Conservation (phyloP, 805 yeast genomes). For the Clavispora asparagi region DNA sequence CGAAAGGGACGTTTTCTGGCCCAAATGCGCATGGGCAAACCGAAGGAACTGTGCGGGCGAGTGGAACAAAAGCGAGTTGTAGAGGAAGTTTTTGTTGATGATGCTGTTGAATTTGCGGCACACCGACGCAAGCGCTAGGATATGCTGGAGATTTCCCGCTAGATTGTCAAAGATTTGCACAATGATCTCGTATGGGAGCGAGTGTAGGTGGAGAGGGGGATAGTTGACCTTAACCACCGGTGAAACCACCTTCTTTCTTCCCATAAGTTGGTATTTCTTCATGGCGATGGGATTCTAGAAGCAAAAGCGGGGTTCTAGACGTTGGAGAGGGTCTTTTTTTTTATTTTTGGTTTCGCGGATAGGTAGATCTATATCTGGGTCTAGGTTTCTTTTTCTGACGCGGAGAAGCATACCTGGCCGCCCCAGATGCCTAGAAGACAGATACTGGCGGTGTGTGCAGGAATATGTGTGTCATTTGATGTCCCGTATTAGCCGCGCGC, state of each 20-base stretch:
- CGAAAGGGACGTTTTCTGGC: conserved; percentile 15
- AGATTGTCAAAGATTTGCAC: conserved; percentile 27
- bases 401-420: neutral
- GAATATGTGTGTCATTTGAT: neutral
- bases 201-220: conserved; percentile 28
- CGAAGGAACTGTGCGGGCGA: conserved; percentile 24
- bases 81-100: conserved; percentile 33
- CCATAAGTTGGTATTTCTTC: conserved; percentile 41
- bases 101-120: conserved; percentile 34
- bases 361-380: neutral
- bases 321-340: too few species aligned
- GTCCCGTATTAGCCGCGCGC: too few species aligned
- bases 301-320: too few species aligned
- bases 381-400: neutral
- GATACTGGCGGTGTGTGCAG: neutral
- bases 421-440: neutral
- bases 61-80: conserved; percentile 26
- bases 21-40: conserved; percentile 31
- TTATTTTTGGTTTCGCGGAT: neutral
- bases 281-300: conserved; percentile 9
- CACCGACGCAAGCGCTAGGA: conserved; percentile 21
- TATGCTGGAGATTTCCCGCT: conserved; percentile 10
- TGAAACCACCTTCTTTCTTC: conserved; percentile 18
- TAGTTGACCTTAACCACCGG: conserved; percentile 13
- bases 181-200: conserved; percentile 42